Base-by-base conservation (phyloP, 257 asterid genomes). In the Gentiana straminea region DNA sequence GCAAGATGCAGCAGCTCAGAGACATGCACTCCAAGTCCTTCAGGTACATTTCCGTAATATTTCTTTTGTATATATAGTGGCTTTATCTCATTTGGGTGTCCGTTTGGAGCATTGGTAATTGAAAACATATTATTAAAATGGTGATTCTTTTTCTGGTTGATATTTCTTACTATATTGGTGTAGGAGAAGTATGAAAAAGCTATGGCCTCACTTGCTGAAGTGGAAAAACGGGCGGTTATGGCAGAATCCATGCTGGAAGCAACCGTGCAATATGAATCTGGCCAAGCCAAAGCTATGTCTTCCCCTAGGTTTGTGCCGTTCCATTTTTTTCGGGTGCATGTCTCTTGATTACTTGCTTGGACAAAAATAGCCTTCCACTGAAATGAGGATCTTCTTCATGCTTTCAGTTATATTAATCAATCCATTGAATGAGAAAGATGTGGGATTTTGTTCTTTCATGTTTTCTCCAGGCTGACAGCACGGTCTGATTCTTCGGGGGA, bases 161-260 rank as follows among this genome's bases (percentile, higher is more conserved):
- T 15, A 13, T 15, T 9, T 57, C 41, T 44, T 8, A n/a, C 24
- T 24, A 24, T 57, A 4, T 60, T 53, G 12, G 57, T 60, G 66
- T 82, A 89, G 97, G 94, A 78, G 63, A 88, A 79, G 73, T 81
- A 88, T 58, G 91, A 81, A 13, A 58, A 72, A 56, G 80, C 84
- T 60, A 69, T 74, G 76, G 65, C 68, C 46, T 47, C 84, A n/a
- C 67, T 79, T 59, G 64, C 77, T 58, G 73, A 74, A 65, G 77
- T 81, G 95, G 95, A 89, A 73, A 85, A 79, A 69, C 83, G 91
- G 70, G 95, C 75, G 62, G 86, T 89, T 64, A 81, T 85, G 92
- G 94, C 97, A 13, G 97, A 89, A 68, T 76, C 97, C 1, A 77
- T 74, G 94, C 77, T 89, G 67, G 91, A 89, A 78, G 97, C 97